These are phyloP conservation scores for Corymbia citriodora DNA, from an alignment of 441 rosid species.

Conservation along the genomic window DNA sequence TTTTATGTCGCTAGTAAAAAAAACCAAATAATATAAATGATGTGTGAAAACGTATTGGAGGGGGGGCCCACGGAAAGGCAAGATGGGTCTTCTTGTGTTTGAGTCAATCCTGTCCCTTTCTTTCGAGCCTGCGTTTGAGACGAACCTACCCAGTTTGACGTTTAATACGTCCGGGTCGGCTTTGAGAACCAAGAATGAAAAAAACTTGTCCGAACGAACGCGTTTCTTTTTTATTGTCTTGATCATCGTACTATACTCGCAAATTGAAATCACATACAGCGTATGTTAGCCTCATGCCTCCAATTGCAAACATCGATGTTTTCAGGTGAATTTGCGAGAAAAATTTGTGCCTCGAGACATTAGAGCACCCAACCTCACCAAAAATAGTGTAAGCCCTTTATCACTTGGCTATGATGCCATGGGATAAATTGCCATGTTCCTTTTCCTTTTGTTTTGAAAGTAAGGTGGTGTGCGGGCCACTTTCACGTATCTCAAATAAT, in stretches of 20 bases:
- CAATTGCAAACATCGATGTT: too few species aligned
- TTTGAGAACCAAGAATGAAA: background rate
- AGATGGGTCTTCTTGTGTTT: background rate
- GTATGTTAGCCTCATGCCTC: too few species aligned
- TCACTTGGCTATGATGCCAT: too few species aligned
- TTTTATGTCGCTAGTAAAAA: too few species aligned
- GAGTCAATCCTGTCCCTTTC: background rate
- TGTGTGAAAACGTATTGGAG: background rate
- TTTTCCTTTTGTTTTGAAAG: too few species aligned
- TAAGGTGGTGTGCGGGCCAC: too few species aligned
- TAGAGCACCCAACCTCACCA: fast-evolving
- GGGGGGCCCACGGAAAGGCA: background rate
- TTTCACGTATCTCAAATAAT: too few species aligned
- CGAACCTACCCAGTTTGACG: fast-evolving
- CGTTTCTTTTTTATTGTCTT: background rate
- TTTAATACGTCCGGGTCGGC: background rate
- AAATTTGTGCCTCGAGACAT: too few species aligned
- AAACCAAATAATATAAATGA: fast-evolving
- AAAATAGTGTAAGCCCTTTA: too few species aligned
- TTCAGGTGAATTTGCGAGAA: fast-evolving
- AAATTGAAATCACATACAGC: background rate
- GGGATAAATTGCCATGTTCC: too few species aligned
- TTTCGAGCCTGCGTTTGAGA: too few species aligned
- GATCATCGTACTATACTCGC: background rate
- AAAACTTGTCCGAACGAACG: background rate